Evolutionary conservation across 768 basidiomycete genomes (phyloP).

Genomic region (Kwoniella europaea): DNA sequence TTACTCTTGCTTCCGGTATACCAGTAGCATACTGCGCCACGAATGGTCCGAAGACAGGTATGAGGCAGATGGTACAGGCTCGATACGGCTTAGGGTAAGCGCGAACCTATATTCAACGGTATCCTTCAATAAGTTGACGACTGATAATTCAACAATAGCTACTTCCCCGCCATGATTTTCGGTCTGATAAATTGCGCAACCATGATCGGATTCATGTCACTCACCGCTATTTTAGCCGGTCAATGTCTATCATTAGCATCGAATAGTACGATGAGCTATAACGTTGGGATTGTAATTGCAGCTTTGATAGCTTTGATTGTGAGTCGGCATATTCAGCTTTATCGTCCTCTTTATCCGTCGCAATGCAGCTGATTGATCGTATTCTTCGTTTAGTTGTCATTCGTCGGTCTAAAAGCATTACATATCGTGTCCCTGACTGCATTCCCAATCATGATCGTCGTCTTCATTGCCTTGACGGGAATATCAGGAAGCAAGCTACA

Average conservation of each 20-base stretch:
- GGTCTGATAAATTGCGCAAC: conserved; percentile 66
- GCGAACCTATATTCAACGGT: too few species aligned
- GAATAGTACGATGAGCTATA: conserved; percentile 64
- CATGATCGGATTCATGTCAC: conserved; percentile 69
- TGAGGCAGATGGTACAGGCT: conserved; percentile 80
- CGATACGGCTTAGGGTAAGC: conserved; percentile 66
- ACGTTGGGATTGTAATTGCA: conserved; percentile 60
- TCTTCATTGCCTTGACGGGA: conserved; percentile 52
- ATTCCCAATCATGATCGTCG: conserved; percentile 54
- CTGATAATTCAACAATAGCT: conserved; percentile 33
- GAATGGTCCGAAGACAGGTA: conserved; percentile 71
- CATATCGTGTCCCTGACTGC: conserved; percentile 53
- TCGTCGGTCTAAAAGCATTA: conserved; percentile 54
- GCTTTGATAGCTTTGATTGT: conserved; percentile 55
- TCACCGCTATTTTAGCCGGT: conserved; percentile 73
- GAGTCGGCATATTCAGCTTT: conserved; percentile 15
- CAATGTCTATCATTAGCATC: conserved; percentile 69
- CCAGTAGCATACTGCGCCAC: conserved; percentile 34
- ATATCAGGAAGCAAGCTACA: conserved; percentile 46
- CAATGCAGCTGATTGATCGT: too few species aligned
- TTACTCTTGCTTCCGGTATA: conserved; percentile 32
- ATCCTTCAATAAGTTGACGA: too few species aligned
- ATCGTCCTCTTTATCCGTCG: too few species aligned
- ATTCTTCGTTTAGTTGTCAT: conserved; percentile 51
- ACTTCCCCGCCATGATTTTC: conserved; percentile 58